Evolutionary conservation across 1,284 basidiomycete species (phyloP).

Genomic region (Ustilago nuda): DNA sequence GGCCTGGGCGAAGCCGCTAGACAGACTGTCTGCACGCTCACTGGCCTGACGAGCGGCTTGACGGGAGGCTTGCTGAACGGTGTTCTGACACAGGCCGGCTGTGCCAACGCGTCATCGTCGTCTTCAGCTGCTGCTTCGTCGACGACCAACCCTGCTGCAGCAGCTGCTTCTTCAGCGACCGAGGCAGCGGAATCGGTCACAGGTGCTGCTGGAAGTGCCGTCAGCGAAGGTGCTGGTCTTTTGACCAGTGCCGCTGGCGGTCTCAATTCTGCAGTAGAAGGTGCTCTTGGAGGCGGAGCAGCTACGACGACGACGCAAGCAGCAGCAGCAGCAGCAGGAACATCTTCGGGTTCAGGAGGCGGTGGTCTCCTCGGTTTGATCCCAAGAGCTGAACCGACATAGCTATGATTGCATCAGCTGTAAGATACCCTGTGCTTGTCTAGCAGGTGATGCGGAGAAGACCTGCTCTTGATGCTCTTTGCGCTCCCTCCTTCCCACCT

Average conservation of each 20-base stretch:
- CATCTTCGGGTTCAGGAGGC: background rate
- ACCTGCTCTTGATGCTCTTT: slow-evolving; percentile 2
- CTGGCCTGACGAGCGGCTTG: slow-evolving; percentile 11
- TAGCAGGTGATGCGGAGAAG: slow-evolving; percentile 11
- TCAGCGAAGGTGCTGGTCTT: background rate
- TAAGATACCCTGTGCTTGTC: background rate
- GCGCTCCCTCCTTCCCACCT: background rate
- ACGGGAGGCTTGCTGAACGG: slow-evolving; percentile 18
- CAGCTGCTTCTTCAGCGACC: slow-evolving; percentile 5
- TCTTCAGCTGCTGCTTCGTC: slow-evolving; percentile 2
- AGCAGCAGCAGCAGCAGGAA: background rate
- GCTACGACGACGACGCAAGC: background rate
- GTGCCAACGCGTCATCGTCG: slow-evolving; percentile 27
- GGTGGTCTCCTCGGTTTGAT: slow-evolving; percentile 4
- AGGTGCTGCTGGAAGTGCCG: background rate
- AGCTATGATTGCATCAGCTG: slow-evolving; percentile 1
- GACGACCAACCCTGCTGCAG: slow-evolving; percentile 14
- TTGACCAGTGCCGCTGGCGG: slow-evolving; percentile 3
- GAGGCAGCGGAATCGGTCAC: background rate
- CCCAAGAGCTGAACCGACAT: slow-evolving; percentile 1
- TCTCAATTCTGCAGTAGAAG: background rate
- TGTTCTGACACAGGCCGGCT: slow-evolving; percentile 21
- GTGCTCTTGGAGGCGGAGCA: background rate
- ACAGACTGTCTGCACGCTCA: slow-evolving; percentile 18
- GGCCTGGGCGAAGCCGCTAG: slow-evolving; percentile 16